Evolutionary conservation across 208 protist genomes (phyloP), one percentile per base, ranked within the genome.

Genomic region (Crithidia brevicula): DNA sequence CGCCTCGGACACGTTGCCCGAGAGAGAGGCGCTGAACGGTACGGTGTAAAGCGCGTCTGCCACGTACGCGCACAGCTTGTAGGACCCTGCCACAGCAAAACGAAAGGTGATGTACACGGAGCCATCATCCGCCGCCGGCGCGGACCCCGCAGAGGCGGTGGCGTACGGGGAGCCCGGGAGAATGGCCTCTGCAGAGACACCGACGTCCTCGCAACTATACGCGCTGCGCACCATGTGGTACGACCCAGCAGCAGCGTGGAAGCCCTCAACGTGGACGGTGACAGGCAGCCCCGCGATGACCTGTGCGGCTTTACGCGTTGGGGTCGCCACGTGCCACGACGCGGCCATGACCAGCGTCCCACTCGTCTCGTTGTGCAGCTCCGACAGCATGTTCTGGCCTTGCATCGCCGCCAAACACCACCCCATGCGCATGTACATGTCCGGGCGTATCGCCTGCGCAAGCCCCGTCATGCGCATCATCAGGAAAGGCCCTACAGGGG

Each of bases 21-120:
- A 62, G 25, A 77, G 57, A 3, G 50, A 16, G 18, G 58, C 63
- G 52, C 49, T 30, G 40, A 79, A 79, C 25, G 80, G 77, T 3
- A 91, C 82, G 30, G 57, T 63, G 74, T 91, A 88, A 20, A 79
- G 57, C 13, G 69, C 67, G 25, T 58, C 58, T 58, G 59, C 66
- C 18, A 88, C 40, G 13, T 72, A 57, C 40, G 69, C 72, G 60
- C 82, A 91, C 38, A 91, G 76, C 58, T 77, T 86, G 67, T 88
- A 91, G 22, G 11, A 22, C 16, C 85, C 82, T 9, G 79, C 67
- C 10, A 42, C 59, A 34, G 72, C 58, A 10, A 91, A 30, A 34
- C 59, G 57, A 49, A 91, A 91, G 15, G 61, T 54, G 23, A 88
- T 56, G 18, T 57, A 25, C 27, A 25, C 28, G 8, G 36, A 74